Evolutionary conservation across 2,329 filamentous ascomycete species (phyloP).

Genomic region (Trichoderma afroharzianum): DNA sequence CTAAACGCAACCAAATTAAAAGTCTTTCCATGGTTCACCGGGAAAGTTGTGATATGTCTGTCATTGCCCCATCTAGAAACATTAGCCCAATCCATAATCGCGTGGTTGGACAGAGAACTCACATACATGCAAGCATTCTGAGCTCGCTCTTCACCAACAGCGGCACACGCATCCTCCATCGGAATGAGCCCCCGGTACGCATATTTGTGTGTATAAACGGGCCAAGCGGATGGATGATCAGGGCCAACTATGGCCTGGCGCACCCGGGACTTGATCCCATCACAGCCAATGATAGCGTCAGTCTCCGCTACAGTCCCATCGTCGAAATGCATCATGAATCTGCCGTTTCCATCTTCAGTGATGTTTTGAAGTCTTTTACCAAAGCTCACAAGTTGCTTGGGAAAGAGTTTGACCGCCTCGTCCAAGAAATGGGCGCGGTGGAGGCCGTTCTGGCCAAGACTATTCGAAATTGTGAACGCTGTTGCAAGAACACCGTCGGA

Average conservation of each 20-base stretch:
- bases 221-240: neutral
- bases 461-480: neutral
- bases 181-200: neutral
- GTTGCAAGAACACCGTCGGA: neutral
- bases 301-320: slow-evolving; percentile 39
- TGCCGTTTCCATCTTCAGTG: slow-evolving; percentile 24
- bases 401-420: slow-evolving; percentile 38
- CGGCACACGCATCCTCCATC: slow-evolving; percentile 11
- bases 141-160: slow-evolving; percentile 7
- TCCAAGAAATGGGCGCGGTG: slow-evolving; percentile 38
- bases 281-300: slow-evolving; percentile 7
- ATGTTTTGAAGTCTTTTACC: slow-evolving; percentile 35
- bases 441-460: neutral
- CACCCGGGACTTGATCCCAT: slow-evolving; percentile 15
- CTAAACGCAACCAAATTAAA: slow-evolving; percentile 11
- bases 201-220: slow-evolving; percentile 10
- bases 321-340: slow-evolving; percentile 32
- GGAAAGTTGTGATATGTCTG: slow-evolving; percentile 7
- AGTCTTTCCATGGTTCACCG: slow-evolving; percentile 7
- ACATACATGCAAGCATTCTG: slow-evolving; percentile 3
- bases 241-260: neutral
- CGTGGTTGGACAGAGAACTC: neutral
- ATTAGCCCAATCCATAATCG: neutral
- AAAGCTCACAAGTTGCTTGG: slow-evolving; percentile 30
- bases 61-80: neutral